Evolutionary conservation across 2,329 filamentous ascomycete species (phyloP).

Genomic region (Hawksworthiomyces lignivorus): DNA sequence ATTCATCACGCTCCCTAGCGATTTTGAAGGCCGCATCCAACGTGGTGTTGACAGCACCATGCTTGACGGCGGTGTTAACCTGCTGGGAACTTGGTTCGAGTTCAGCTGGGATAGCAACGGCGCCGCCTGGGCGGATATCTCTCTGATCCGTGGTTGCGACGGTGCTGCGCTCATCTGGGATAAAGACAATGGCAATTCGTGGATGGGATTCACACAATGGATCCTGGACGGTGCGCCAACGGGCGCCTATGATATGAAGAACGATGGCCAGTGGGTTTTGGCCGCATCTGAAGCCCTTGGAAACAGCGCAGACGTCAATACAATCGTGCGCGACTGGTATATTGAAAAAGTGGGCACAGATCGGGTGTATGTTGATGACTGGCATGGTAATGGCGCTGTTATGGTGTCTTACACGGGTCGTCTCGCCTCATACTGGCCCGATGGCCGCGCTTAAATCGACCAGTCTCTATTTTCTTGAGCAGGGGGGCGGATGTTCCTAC

Average conservation of each 20-base stretch:
- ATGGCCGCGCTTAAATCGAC: conserved; percentile 8
- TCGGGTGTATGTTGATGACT: conserved; percentile 9
- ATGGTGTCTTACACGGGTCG: conserved; percentile 5
- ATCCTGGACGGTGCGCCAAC: conserved; percentile 8
- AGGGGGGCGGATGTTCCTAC: too few species aligned
- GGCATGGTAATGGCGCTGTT: conserved; percentile 6
- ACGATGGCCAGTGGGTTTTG: conserved; percentile 9
- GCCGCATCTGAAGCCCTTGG: conserved; percentile 6
- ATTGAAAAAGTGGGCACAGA: conserved; percentile 4
- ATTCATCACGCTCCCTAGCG: conserved; percentile 5
- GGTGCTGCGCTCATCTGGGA: conserved; percentile 9
- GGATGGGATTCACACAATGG: conserved; percentile 9
- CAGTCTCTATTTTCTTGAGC: too few species aligned
- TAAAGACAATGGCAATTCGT: conserved; percentile 6
- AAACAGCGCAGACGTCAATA: conserved; percentile 4
- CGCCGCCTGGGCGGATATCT: conserved; percentile 8
- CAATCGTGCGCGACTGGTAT: conserved; percentile 8
- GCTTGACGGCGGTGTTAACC: conserved; percentile 2
- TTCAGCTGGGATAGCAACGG: conserved; percentile 7
- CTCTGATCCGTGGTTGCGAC: conserved; percentile 12
- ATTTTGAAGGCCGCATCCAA: conserved; percentile 8
- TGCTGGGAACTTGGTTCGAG: conserved; percentile 8
- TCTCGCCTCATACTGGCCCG: conserved; percentile 9
- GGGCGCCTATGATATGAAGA: conserved; percentile 7
- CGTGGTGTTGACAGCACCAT: conserved; percentile 8